A percentile compares a stretch with the other conserved stretches of the same genome.
These are phyloP conservation scores for Antitrichia curtipendula DNA, from an alignment of 225 moss, liverwort and hornwort species.

Conservation along the genomic window DNA sequence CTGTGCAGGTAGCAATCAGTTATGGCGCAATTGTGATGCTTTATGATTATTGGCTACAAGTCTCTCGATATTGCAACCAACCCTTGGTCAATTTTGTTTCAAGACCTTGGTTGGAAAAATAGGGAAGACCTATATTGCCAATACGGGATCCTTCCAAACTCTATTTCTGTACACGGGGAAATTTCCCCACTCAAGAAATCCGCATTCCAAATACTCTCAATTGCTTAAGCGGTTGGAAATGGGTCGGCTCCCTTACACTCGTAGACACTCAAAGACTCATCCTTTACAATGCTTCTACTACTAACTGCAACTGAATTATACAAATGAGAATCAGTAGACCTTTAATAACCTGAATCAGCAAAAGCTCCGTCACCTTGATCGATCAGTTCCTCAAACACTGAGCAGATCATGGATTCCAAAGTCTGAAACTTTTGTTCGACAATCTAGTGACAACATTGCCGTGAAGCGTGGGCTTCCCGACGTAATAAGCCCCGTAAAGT, in stretches of 20 bases:
- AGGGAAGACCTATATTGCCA: too few species aligned
- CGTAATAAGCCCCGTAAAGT: neutral
- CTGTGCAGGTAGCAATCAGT: too few species aligned
- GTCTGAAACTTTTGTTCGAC: neutral
- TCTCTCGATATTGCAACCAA: too few species aligned
- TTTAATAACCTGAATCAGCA: neutral
- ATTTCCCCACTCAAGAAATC: too few species aligned
- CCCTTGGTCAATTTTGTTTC: too few species aligned
- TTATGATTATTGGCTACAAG: too few species aligned
- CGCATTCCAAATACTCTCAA: too few species aligned
- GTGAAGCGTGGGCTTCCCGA: neutral
- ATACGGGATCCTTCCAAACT: too few species aligned
- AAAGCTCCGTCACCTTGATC: neutral
- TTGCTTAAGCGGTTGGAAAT: too few species aligned
- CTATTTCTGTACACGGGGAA: too few species aligned
- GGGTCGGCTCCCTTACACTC: neutral
- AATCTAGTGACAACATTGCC: neutral
- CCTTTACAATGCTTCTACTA: neutral
- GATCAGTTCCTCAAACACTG: neutral
- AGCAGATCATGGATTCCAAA: neutral
- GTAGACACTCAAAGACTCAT: neutral
- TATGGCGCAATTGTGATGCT: too few species aligned
- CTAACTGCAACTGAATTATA: neutral
- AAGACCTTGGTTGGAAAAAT: too few species aligned
- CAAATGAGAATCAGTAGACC: neutral